Evolutionary conservation across 768 basidiomycete genomes (phyloP), one percentile per base, ranked within the genome.

Genomic region (Tulasnella sp.): DNA sequence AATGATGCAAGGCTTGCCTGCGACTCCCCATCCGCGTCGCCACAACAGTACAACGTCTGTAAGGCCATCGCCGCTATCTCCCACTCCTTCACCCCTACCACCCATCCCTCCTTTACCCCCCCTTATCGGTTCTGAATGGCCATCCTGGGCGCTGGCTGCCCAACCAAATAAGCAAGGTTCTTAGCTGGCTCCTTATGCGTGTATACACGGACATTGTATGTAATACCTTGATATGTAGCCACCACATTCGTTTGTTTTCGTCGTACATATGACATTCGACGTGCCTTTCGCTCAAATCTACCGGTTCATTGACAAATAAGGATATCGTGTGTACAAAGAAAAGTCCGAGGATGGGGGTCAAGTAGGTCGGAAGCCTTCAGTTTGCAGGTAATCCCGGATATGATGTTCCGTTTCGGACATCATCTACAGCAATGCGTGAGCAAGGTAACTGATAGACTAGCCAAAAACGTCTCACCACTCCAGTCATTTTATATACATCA

Each of bases 401-500:
- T 82, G 76, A 3, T 61, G 70, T 66, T 85, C 83, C 62, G 82
- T 82, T 62, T 83, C 82, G 1, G 77, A 65, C 82, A 86, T 82
- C 84, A 86, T 86, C 84, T 86, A 49, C 12, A 43, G 37, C 9
- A 9, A 49, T 50, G 6, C 41, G 45, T 36, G 51, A 45, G 8
- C 40, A 19, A 53, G 21, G 7, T 34, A 39, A 37, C 7, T 14
- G 27, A 21, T 32, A 41, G 17, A 17, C 59, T 32, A 29, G 56
- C 40, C 41, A 55, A 41, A 17, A 17, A 12, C 11, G 11, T 66
- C 84, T 69, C 66, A 92, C 91, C 74, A 92, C 88, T 67, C 89
- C 82, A 5, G 93, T 88, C 87, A 93, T 94, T 51, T 74, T 75
- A 61, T 83, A 81, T n/a, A 94, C 83, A 65, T 89, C 86, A 14